Conservation (phyloP, 495 filamentous ascomycete genomes). For the Pseudomonodictys pantanalensis region DNA sequence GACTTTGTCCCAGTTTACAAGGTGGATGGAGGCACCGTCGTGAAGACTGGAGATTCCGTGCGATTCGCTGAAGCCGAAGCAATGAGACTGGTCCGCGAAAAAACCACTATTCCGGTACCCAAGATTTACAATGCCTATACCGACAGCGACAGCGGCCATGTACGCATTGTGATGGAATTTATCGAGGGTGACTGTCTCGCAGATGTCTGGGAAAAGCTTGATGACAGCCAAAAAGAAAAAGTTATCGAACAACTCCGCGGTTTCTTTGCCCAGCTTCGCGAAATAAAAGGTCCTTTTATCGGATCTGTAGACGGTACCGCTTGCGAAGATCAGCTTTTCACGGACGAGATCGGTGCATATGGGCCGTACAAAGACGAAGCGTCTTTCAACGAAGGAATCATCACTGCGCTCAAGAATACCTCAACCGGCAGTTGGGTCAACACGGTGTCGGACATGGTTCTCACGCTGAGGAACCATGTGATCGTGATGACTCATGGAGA, state of each 20-base stretch:
- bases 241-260: conserved; percentile 23
- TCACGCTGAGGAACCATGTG: conserved; percentile 9
- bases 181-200: conserved; percentile 17
- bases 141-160: conserved; percentile 16
- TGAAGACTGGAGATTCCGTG: conserved; percentile 22
- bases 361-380: conserved; percentile 24
- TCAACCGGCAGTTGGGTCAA: conserved; percentile 17
- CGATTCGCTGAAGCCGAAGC: conserved; percentile 25
- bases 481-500: conserved; percentile 46
- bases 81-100: conserved; percentile 23
- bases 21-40: conserved; percentile 18
- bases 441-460: conserved; percentile 20
- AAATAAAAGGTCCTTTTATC: conserved; percentile 22
- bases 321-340: conserved; percentile 26
- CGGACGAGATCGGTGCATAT: conserved; percentile 19
- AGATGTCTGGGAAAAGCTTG: conserved; percentile 19
- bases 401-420: conserved; percentile 15
- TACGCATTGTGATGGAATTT: conserved; percentile 25
- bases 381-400: conserved; percentile 23
- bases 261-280: conserved; percentile 17
- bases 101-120: conserved; percentile 23
- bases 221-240: conserved; percentile 15
- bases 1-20: conserved; percentile 25
- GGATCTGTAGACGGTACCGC: conserved; percentile 26
- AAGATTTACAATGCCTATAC: conserved; percentile 25